phyloP scores from a whole-genome alignment of 2,329 filamentous ascomycete genomes.

The Pseudofabraea citricarpa region DNA sequence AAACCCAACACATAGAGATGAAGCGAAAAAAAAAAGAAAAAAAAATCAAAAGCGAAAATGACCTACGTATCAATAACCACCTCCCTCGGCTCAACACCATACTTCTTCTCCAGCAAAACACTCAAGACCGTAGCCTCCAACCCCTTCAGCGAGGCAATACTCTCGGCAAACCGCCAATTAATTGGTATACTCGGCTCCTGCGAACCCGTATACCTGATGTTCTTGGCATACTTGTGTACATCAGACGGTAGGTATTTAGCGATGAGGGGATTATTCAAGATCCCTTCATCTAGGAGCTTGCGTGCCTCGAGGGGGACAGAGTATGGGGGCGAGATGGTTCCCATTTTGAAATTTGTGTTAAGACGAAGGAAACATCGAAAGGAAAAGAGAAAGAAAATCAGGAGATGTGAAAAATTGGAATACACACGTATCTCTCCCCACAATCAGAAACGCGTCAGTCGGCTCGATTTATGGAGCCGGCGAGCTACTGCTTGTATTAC shows the following conservation, averaged over 20 bases:
- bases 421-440: no score
- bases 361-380: background rate
- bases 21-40: slow-evolving; percentile 37
- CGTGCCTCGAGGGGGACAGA: slow-evolving; percentile 23
- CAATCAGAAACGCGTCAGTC: no score
- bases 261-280: slow-evolving; percentile 37
- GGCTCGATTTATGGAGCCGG: no score
- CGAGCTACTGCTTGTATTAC: no score
- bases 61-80: slow-evolving; percentile 42
- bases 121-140: slow-evolving; percentile 42
- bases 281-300: slow-evolving; percentile 32
- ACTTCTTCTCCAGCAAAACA: slow-evolving; percentile 40
- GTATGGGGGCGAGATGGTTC: slow-evolving; percentile 11
- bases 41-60: no score
- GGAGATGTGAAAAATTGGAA: background rate
- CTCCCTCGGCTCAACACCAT: slow-evolving; percentile 32
- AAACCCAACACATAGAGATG: slow-evolving; percentile 19
- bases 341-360: background rate
- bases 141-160: slow-evolving; percentile 43
- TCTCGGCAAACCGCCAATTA: slow-evolving; percentile 53
- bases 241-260: slow-evolving; percentile 30
- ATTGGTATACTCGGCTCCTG: slow-evolving; percentile 42
- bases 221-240: slow-evolving; percentile 28
- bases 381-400: background rate
- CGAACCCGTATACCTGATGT: slow-evolving; percentile 37